Evolutionary conservation across 1,284 basidiomycete genomes (phyloP), one percentile per base, ranked within the genome.

Genomic region (Cutaneotrichosporon sp.): DNA sequence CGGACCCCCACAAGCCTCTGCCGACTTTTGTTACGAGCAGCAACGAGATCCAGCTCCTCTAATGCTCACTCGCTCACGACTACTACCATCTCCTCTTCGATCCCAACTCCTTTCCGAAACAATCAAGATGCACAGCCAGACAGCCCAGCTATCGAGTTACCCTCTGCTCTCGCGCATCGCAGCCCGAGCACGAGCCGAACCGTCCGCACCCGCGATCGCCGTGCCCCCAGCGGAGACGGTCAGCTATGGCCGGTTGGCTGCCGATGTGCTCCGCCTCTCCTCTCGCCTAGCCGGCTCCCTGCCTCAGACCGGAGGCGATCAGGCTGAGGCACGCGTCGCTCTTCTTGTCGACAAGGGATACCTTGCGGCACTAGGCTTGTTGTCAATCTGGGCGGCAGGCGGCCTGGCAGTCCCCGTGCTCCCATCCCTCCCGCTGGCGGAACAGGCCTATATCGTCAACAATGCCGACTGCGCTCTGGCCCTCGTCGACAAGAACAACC

Each of bases 391-490:
- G 66, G 60, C 67, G 4, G 62, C 63, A 1, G 69, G 68, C 16
- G 68, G 68, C 4, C 51, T 72, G 43, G 64, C 61, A 33, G 59
- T 73, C 1, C 67, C 68, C 0, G 52, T 71, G 3, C 60, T 73
- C 14, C 63, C 70, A 14, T 55, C 57, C 7, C 60, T 69, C 43
- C 71, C 71, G 20, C 42, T 68, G 3, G 57, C 67, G 4, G 71
- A 74, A 48, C 67, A 71, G 49, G 46, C 45, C 10, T 72, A 74
- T 48, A 63, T 69, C 43, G 59, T 68, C 19, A 47, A 49, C 17
- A 70, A 71, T 41, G 59, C 63, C 9, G 64, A 60, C 22, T 60
- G 64, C 9, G 45, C 45, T 3, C 33, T 74, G 8, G 59, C 72
- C 22, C 51, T 71, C 6, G 59, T 59, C 34, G 63, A 68, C 39